Percentiles rank a stretch among this genome's conserved stretches.
phyloP scores from a whole-genome alignment of 441 rosid genomes.

The Monsonia emarginata region DNA sequence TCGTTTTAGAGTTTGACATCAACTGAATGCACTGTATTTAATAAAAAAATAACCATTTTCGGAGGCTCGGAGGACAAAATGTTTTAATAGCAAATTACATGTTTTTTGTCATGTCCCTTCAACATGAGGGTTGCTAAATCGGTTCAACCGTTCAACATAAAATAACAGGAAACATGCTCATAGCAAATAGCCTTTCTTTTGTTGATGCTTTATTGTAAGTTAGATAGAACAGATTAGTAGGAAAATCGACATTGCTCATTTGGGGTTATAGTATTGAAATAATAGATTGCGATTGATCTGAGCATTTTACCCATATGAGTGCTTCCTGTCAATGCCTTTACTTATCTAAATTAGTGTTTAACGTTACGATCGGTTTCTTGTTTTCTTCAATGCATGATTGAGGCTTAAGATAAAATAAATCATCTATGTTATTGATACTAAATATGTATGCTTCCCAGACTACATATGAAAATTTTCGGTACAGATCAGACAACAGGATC shows the following conservation, averaged over 20 bases:
- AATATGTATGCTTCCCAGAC: slow-evolving; percentile 43
- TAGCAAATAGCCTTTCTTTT: no score
- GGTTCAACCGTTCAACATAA: no score
- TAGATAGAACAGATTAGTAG: not conserved
- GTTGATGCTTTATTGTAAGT: no score
- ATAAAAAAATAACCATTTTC: no score
- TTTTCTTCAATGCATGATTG: not conserved
- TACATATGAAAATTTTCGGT: slow-evolving; percentile 83
- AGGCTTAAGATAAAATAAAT: not conserved
- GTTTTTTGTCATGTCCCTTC: no score
- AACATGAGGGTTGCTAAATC: no score
- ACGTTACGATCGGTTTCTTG: not conserved
- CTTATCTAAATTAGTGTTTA: not conserved
- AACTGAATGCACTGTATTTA: not conserved
- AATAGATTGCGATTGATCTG: not conserved
- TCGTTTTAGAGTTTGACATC: not conserved
- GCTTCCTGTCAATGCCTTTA: not conserved
- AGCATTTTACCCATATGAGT: not conserved
- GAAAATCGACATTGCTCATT: not conserved
- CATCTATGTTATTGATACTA: not conserved
- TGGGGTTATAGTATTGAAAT: not conserved
- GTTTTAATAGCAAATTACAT: no score
- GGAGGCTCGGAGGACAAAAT: no score
- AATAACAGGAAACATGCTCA: no score
- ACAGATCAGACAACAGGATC: slow-evolving; percentile 61